Conservation (phyloP, 257 asterid species). For the Ilex asprella region DNA sequence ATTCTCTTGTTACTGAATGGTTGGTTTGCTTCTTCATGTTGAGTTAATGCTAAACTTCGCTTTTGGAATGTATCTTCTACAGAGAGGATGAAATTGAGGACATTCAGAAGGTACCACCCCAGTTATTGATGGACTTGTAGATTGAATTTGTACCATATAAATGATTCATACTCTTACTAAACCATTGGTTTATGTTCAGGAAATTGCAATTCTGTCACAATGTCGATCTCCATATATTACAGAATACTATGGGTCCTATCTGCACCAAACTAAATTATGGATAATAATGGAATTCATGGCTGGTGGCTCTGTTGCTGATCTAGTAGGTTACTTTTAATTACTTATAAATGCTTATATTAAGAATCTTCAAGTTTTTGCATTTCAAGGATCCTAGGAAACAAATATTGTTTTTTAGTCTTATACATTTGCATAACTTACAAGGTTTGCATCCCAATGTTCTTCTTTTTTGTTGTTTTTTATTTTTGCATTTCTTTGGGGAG, state of each 20-base stretch:
- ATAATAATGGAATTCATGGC: constrained; percentile 99
- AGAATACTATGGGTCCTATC: constrained; percentile 85
- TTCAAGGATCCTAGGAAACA: neutral
- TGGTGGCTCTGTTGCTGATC: constrained; percentile 99
- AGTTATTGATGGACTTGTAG: constrained; percentile 10
- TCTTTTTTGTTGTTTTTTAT: too few species aligned
- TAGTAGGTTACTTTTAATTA: constrained; percentile 41
- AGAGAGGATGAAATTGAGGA: constrained; percentile 99
- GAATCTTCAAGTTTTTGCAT: neutral
- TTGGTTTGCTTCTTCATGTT: too few species aligned
- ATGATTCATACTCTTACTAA: constrained; percentile 15
- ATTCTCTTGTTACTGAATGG: too few species aligned
- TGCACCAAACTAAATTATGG: constrained; percentile 89
- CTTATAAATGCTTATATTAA: neutral
- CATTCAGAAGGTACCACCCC: constrained; percentile 75
- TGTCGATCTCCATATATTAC: constrained; percentile 92
- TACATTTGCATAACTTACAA: too few species aligned
- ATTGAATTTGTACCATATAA: constrained; percentile 3
- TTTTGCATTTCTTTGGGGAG: too few species aligned
- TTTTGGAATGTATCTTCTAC: constrained; percentile 22
- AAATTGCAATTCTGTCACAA: constrained; percentile 93
- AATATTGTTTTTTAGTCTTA: neutral
- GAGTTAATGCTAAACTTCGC: too few species aligned
- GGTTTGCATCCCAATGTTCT: too few species aligned
- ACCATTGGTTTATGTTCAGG: constrained; percentile 53